Base-by-base conservation (phyloP, 1,284 basidiomycete genomes). In the Malassezia japonica region DNA sequence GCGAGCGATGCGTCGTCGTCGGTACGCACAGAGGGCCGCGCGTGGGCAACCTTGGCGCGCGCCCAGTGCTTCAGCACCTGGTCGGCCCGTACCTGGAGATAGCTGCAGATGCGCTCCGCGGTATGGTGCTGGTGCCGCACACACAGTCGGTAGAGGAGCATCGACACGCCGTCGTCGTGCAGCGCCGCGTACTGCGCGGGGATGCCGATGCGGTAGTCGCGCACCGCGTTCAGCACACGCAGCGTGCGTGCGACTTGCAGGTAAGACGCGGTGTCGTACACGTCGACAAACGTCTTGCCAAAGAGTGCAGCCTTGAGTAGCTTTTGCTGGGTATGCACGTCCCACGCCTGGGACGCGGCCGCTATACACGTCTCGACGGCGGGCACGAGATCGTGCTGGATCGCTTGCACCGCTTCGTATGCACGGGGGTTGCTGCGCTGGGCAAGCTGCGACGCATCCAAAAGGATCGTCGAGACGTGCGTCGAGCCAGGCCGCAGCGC, bases 41-140 rank as follows among this genome's bases (percentile, higher is more conserved):
- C 82, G 6, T 81, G 80, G 23, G 82, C 62, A 50, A 98, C 91
- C 74, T 94, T 92, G 6, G 87, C 85, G 54, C 83, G 83, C 0
- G 94, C 91, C 94, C 94, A 98, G 70, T 96, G 92, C 63, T 85
- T 87, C 37, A 98, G 77, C 0, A 98, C 89, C 0, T 82, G 79
- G 57, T 91, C 86, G 0, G 88, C 85, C 24, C 86, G 84, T 20
- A 95, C 77, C 6, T 80, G 79, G 13, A 98, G 79, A 74, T 83
- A 87, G 8, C 82, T 79, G 1, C 90, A 90, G 56, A 98, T 84
- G n/a, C 88, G 83, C 6, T 96, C 81, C 2, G 90, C 88, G 27
- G 95, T 81, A 1, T 95, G 80, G 70, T 98, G 91, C 55, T 90
- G 79, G 59, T 89, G 88, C 12, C 90, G 83, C 0, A 86, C 80